Evolutionary conservation across 768 basidiomycete species (phyloP), one percentile per base, ranked within the genome.

Genomic region (Boletus pseudopeckii): DNA sequence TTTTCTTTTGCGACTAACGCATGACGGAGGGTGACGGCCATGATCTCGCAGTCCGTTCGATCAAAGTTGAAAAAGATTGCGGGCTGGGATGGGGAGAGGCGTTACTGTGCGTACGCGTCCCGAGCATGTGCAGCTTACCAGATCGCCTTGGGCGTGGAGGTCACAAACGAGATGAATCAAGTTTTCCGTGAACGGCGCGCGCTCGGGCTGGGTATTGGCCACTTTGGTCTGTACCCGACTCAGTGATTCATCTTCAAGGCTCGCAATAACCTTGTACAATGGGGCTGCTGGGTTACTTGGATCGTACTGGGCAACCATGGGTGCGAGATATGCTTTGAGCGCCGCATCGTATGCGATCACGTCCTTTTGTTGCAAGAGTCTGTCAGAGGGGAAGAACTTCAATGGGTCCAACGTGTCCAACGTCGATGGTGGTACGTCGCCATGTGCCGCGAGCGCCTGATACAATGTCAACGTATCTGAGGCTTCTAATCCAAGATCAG

Each of bases 1-100:
- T 54, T 40, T 65, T 89, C 86, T 6, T 78, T 73, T 1, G 26
- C 42, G 50, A 72, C 57, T 14, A 88, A 73, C 0, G 53, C 62
- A 2, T 52, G 15, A 1, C 72, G 18, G 22, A 88, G 64, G 13
- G 55, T 52, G 20, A 62, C 36, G 0, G 76, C 81, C 71, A 85
- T 75, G n/a, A 67, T 57, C 62, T 86, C 84, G 63, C 85, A 87
- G 18, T 74, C 71, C 2, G 70, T 64, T 18, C 86, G 78, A 57
- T 86, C 83, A 59, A 88, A 86, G 49, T 74, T 78, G 71, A 89
- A 89, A 20, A 88, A 66, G 13, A 89, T 78, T 0, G 84, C 86
- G 4, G 85, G 85, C 84, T 85, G 49, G 0, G 39, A 10, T 18
- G 46, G 26, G 17, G 24, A 52, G 17, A 28, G 18, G 33, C 4